Evolutionary conservation across 2,329 filamentous ascomycete genomes (phyloP).

Genomic region (Sarocladium strictum): DNA sequence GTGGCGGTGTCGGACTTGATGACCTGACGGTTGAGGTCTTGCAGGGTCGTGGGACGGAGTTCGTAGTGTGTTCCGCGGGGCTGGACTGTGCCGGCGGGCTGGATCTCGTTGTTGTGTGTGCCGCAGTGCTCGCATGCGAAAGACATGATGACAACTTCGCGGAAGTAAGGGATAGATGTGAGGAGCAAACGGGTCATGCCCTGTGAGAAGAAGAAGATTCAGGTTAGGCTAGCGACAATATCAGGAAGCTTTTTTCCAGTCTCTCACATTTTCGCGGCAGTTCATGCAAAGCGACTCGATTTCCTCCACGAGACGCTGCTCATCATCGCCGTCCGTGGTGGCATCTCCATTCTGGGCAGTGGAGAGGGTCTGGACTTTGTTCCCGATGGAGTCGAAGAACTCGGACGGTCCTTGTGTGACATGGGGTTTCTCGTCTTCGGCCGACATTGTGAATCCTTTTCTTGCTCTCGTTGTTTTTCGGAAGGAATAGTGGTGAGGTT

Average conservation of each 20-base stretch:
- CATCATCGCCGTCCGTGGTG: constrained; percentile 32
- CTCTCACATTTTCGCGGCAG: constrained; percentile 67
- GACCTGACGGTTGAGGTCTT: constrained; percentile 79
- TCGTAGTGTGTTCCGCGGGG: constrained; percentile 81
- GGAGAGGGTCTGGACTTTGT: constrained; percentile 49
- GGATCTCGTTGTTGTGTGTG: constrained; percentile 88
- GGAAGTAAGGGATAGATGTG: constrained; percentile 92
- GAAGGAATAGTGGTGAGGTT: background rate
- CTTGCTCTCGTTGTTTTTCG: background rate
- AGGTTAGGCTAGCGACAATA: background rate
- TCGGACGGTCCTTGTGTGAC: constrained; percentile 35
- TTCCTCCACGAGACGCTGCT: constrained; percentile 55
- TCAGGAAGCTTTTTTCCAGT: background rate
- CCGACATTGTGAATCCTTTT: constrained; percentile 31
- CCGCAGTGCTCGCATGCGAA: constrained; percentile 88
- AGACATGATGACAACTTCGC: constrained; percentile 95
- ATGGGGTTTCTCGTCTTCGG: constrained; percentile 27
- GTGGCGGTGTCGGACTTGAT: constrained; percentile 86
- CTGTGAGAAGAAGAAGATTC: too few relatives aligned
- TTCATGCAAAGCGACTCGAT: constrained; percentile 83
- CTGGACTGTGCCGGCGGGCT: constrained; percentile 87
- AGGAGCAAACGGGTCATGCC: constrained; percentile 82
- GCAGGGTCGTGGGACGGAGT: constrained; percentile 64
- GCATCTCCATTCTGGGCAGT: constrained; percentile 29
- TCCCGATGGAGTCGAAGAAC: constrained; percentile 58